Percentiles rank a stretch among this genome's conserved stretches.
These are phyloP conservation scores for Beauveria australis DNA, from an alignment of 2,329 filamentous ascomycete genomes.

Conservation along the genomic window DNA sequence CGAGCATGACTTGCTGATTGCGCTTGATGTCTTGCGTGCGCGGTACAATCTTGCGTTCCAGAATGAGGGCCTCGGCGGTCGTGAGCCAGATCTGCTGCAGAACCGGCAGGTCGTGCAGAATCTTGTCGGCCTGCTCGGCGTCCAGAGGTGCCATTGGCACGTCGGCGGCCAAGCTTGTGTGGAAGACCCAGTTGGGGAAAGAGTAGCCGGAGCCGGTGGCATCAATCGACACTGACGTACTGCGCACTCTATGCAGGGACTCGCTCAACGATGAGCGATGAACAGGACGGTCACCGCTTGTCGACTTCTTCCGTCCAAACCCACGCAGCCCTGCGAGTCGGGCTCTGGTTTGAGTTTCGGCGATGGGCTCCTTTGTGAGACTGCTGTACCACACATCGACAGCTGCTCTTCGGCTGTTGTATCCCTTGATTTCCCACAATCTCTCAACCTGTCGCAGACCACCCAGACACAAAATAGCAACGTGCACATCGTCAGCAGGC, in stretches of 20 bases:
- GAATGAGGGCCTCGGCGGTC: slow-evolving; percentile 54
- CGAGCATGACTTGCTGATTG: slow-evolving; percentile 53
- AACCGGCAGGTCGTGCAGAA: slow-evolving; percentile 48
- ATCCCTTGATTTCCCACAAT: slow-evolving; percentile 60
- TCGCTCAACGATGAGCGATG: slow-evolving; percentile 18
- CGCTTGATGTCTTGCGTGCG: slow-evolving; percentile 53
- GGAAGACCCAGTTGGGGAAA: slow-evolving; percentile 41
- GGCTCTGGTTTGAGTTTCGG: slow-evolving; percentile 37
- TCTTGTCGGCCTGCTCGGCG: slow-evolving; percentile 38
- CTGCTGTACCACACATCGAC: slow-evolving; percentile 53
- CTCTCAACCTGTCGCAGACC: slow-evolving; percentile 55
- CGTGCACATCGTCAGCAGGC: slow-evolving; percentile 54
- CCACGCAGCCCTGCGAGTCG: slow-evolving; percentile 41
- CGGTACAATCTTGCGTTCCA: slow-evolving; percentile 51
- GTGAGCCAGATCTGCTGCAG: slow-evolving; percentile 55
- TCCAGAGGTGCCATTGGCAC: slow-evolving; percentile 52
- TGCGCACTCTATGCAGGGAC: slow-evolving; percentile 17
- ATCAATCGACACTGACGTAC: slow-evolving; percentile 23
- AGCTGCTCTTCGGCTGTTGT: slow-evolving; percentile 49
- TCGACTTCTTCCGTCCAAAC: slow-evolving; percentile 51
- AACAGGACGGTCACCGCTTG: slow-evolving; percentile 18
- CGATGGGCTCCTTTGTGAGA: slow-evolving; percentile 35
- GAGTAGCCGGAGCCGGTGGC: slow-evolving; percentile 20
- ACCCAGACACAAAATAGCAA: slow-evolving; percentile 51
- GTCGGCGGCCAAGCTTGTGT: slow-evolving; percentile 51